phyloP scores from a whole-genome alignment of 305 asterid species.

The Striga hermonthica region DNA sequence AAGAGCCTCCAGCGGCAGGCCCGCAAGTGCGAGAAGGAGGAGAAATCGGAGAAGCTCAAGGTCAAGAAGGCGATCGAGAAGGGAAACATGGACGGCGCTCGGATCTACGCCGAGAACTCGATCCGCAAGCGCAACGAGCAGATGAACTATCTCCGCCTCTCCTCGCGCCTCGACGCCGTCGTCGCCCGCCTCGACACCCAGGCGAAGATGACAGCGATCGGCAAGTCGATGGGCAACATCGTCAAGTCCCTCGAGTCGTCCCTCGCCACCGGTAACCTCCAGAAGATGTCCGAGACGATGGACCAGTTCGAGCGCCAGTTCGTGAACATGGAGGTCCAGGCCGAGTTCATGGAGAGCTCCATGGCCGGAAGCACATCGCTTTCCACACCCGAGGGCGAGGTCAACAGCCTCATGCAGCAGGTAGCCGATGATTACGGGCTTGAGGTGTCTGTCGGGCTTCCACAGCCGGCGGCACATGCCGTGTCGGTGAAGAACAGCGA shows the following conservation, averaged over 20 bases:
- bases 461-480: conserved; percentile 75
- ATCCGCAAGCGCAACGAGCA: conserved; percentile 91
- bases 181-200: conserved; percentile 93
- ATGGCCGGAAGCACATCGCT: conserved; percentile 97
- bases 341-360: conserved; percentile 97
- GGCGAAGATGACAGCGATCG: conserved; percentile 78
- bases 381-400: conserved; percentile 90
- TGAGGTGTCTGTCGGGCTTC: conserved; percentile 92
- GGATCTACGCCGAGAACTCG: conserved; percentile 95
- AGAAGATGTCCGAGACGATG: conserved; percentile 98
- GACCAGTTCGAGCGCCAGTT: conserved; percentile 87
- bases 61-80: conserved; percentile 92
- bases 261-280: conserved; percentile 74
- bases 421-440: conserved; percentile 97
- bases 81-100: conserved; percentile 92
- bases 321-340: conserved; percentile 97
- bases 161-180: conserved; percentile 93
- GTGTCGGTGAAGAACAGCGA: conserved; percentile 52
- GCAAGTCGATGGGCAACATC: conserved; percentile 81
- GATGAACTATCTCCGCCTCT: conserved; percentile 87
- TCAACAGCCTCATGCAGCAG: conserved; percentile 87
- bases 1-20: conserved; percentile 83
- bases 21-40: conserved; percentile 85
- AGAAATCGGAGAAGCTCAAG: conserved; percentile 83
- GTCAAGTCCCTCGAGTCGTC: conserved; percentile 78